Evolutionary conservation across 352 stramenopile genomes (phyloP).

Genomic region (Blastocystis sp.): DNA sequence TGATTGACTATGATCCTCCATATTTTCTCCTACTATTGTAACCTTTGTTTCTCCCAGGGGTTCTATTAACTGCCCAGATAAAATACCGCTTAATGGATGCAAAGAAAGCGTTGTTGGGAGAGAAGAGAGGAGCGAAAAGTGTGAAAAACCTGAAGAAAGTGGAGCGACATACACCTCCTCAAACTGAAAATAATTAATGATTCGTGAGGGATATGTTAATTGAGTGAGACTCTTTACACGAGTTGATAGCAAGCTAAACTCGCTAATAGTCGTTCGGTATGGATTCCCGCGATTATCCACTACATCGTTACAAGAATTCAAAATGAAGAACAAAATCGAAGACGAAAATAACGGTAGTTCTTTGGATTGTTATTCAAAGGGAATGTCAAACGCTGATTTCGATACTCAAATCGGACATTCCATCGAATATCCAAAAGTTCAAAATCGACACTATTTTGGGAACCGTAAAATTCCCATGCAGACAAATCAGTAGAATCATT

Average conservation of each 20-base stretch:
- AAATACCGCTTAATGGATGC: not conserved
- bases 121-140: not conserved
- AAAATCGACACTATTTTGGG: not conserved
- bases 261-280: not conserved
- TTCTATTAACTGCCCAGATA: not conserved
- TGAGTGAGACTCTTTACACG: not conserved
- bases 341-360: not conserved
- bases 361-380: not conserved
- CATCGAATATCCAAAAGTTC: not conserved
- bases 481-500: not conserved
- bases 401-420: not conserved
- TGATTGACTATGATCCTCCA: not conserved
- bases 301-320: not conserved
- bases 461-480: slow-evolving; percentile 6
- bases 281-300: not conserved
- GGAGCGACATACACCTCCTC: not conserved
- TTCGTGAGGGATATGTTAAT: not conserved
- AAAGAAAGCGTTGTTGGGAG: not conserved
- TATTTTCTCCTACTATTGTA: slow-evolving; percentile 16
- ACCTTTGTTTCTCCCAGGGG: not conserved
- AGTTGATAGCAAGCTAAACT: not conserved
- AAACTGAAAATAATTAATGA: slow-evolving; percentile 10
- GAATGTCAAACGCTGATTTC: not conserved
- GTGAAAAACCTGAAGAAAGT: slow-evolving; percentile 14
- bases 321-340: not conserved